A percentile compares a stretch with the other conserved stretches of the same genome.
Conservation (phyloP, 2,329 filamentous ascomycete species). For the Bipolaris zeicola region DNA sequence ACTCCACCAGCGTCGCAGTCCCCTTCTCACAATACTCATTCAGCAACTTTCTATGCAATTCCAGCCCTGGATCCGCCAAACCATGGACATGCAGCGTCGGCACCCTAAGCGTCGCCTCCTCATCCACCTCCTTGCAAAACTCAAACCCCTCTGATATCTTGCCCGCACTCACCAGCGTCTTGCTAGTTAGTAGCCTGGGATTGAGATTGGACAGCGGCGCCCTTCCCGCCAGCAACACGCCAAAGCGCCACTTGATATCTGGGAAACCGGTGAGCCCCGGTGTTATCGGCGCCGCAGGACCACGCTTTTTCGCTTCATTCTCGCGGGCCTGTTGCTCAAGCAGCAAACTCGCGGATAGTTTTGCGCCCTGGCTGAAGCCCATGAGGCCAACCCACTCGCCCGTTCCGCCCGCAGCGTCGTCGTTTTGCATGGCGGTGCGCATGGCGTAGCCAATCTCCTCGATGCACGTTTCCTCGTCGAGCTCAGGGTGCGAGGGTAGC, state of each 20-base stretch:
- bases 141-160: slow-evolving; percentile 53
- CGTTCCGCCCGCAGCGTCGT: slow-evolving; percentile 47
- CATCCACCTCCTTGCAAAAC: slow-evolving; percentile 46
- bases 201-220: slow-evolving; percentile 63
- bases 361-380: slow-evolving; percentile 59
- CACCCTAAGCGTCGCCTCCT: slow-evolving; percentile 56
- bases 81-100: slow-evolving; percentile 75
- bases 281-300: slow-evolving; percentile 18
- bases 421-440: slow-evolving; percentile 53
- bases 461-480: slow-evolving; percentile 57
- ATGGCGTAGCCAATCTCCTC: slow-evolving; percentile 56
- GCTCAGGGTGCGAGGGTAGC: slow-evolving; percentile 61
- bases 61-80: slow-evolving; percentile 63
- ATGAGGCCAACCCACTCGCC: slow-evolving; percentile 58
- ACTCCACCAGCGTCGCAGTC: slow-evolving; percentile 66
- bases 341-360: slow-evolving; percentile 53
- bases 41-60: slow-evolving; percentile 62
- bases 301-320: slow-evolving; percentile 35
- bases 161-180: slow-evolving; percentile 49
- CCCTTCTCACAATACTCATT: slow-evolving; percentile 64
- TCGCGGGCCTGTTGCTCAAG: slow-evolving; percentile 64
- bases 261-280: slow-evolving; percentile 33
- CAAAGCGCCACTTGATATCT: slow-evolving; percentile 61
- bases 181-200: slow-evolving; percentile 42
- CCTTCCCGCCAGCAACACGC: slow-evolving; percentile 65